Evolutionary conservation across 129 eudicot genomes (phyloP).

Genomic region (Lonicera japonica): DNA sequence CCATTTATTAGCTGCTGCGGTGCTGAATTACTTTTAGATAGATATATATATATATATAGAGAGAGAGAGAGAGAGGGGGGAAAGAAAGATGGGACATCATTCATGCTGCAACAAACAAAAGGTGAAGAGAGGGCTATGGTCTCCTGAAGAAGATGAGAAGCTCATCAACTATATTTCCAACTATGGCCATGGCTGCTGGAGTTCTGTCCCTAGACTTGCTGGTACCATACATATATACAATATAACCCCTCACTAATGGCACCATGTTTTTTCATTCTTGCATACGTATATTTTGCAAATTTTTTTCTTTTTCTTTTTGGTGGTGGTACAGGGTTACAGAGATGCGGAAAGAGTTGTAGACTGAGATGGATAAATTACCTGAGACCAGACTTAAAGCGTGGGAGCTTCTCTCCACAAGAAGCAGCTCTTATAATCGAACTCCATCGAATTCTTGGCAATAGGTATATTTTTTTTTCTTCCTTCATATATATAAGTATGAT

Average conservation of each 20-base stretch:
- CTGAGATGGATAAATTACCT: slow-evolving; percentile 81
- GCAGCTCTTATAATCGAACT: slow-evolving; percentile 69
- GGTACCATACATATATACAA: slow-evolving; percentile 29
- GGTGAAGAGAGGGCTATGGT: slow-evolving; percentile 84
- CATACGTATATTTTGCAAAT: no score
- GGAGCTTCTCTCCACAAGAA: slow-evolving; percentile 66
- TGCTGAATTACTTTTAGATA: not conserved
- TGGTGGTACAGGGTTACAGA: slow-evolving; percentile 53
- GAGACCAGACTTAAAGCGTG: slow-evolving; percentile 78
- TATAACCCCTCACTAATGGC: no score
- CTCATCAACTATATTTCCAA: slow-evolving; percentile 65
- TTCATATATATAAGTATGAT: no score
- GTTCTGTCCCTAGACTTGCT: slow-evolving; percentile 83
- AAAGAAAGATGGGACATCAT: slow-evolving; percentile 56
- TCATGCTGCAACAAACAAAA: slow-evolving; percentile 83
- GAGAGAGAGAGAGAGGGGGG: slow-evolving; percentile 3
- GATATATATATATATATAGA: no score
- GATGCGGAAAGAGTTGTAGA: slow-evolving; percentile 92
- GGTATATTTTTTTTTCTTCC: slow-evolving; percentile 20
- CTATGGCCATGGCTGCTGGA: slow-evolving; percentile 91
- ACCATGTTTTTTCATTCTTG: no score
- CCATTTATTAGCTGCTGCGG: not conserved
- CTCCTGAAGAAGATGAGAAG: slow-evolving; percentile 88
- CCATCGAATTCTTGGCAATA: slow-evolving; percentile 71
- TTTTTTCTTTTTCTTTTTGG: not conserved